Evolutionary conservation across 305 asterid species (phyloP).

Genomic region (Solanum hybrid): DNA sequence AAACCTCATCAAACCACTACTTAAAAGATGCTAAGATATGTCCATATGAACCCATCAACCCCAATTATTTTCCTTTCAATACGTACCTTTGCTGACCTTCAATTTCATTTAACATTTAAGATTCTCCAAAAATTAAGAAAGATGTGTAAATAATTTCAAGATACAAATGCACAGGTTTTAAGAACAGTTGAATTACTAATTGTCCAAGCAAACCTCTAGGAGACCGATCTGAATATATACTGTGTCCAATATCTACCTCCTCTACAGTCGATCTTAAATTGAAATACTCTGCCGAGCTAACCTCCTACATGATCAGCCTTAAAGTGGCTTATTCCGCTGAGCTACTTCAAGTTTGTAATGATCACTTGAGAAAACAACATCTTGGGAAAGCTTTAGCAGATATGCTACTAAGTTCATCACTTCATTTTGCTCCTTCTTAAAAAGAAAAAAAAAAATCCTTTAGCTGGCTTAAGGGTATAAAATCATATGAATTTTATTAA

Average conservation of each 20-base stretch:
- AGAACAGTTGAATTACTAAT: background rate
- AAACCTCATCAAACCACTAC: background rate
- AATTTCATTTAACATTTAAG: background rate
- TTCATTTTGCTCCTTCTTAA: background rate
- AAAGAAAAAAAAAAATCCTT: background rate
- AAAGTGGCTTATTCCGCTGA: background rate
- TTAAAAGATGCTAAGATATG: background rate
- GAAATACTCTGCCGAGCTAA: background rate
- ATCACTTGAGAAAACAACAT: conserved; percentile 1
- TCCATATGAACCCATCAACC: background rate
- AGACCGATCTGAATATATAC: background rate
- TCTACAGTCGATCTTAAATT: background rate
- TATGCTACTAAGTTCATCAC: background rate
- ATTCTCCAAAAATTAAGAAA: background rate
- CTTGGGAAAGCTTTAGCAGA: background rate
- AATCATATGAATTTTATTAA: background rate
- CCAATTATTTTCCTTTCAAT: background rate
- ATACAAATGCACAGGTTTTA: background rate
- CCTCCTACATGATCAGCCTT: background rate
- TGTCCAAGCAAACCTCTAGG: background rate
- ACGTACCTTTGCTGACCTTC: background rate
- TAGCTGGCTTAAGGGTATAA: background rate
- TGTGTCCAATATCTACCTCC: background rate
- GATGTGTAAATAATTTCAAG: background rate
- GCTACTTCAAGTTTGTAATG: background rate